Evolutionary conservation across 345 rosid genomes (phyloP), one percentile per base, ranked within the genome.

Genomic region (Lumnitzera racemosa): DNA sequence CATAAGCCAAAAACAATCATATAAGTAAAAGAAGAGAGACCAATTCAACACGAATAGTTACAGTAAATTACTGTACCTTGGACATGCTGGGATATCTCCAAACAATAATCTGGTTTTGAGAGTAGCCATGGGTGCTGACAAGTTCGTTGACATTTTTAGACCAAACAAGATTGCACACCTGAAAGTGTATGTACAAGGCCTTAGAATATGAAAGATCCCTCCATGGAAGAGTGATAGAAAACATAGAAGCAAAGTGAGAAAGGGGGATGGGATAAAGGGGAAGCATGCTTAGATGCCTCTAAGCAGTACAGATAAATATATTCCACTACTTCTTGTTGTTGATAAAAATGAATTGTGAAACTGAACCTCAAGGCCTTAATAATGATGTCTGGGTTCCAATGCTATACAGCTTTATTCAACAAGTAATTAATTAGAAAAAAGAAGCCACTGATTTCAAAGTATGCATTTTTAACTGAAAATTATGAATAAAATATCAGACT

Each of bases 71-170:
- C 24, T 67, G 43, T 76, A 90, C 98, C 94, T 95, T 95, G 55
- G 99, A 83, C 99, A 95, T 90, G 54, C 86, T 78, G 53, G 99
- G 98, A 66, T 90, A 90, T 81, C 91, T 95, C 99, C 99, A 95
- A 24, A 95, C 96, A 25, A 88, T 78, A 48, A 95, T 90, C 77
- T 95, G 98, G 78, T 95, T 95, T 75, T 95, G 98, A 54, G 99
- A 95, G 78, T 88, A 95, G 51, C 99, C 99, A 56, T 95, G 99
- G 13, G 99, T 90, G 78, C 99, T 95, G 69, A 95, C 96, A 48
- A 95, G 91, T 78, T 95, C 98, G 59, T 95, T 95, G 47, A 85
- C 98, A 69, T 95, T 95, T 80, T 90, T 95, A 46, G 99, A 90
- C 99, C 99, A 95, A 51, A 74, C 97, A 66, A 95, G 87, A 78